A percentile compares a stretch with the other conserved stretches of the same genome.
phyloP scores from a whole-genome alignment of 1,139 yeast genomes.

The Protomyces inouyei region DNA sequence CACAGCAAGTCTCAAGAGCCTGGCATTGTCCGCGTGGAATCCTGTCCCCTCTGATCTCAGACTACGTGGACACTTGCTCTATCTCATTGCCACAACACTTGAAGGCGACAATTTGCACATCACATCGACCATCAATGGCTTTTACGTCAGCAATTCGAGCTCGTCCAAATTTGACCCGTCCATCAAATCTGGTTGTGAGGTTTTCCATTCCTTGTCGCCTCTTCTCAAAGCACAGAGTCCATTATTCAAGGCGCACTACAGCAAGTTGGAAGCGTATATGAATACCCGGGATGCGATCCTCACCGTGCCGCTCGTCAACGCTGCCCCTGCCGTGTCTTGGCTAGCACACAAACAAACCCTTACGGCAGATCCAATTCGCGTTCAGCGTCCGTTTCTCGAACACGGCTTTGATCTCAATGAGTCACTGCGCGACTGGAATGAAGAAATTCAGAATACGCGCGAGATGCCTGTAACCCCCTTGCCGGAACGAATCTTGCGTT shows the following conservation, averaged over 20 bases:
- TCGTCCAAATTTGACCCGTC: constrained; percentile 64
- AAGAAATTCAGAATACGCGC: constrained; percentile 74
- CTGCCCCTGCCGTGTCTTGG: constrained; percentile 73
- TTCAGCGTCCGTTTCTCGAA: constrained; percentile 53
- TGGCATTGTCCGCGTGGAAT: constrained; percentile 75
- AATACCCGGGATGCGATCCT: constrained; percentile 49
- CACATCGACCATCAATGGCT: constrained; percentile 75
- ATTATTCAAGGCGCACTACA: constrained; percentile 44
- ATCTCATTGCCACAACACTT: constrained; percentile 66
- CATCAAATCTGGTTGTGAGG: constrained; percentile 43
- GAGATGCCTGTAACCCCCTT: constrained; percentile 59
- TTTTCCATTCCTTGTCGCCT: constrained; percentile 48
- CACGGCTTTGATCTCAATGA: constrained; percentile 59
- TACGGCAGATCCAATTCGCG: constrained; percentile 57
- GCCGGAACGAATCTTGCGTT: constrained; percentile 69
- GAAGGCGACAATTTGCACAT: constrained; percentile 76
- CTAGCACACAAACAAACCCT: constrained; percentile 43
- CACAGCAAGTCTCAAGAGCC: constrained; percentile 41
- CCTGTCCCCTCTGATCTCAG: constrained; percentile 68
- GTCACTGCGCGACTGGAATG: constrained; percentile 68
- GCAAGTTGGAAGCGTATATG: constrained; percentile 45
- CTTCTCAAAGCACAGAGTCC: constrained; percentile 57
- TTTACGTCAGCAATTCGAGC: constrained; percentile 66
- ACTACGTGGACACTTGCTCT: constrained; percentile 71
- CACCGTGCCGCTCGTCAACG: constrained; percentile 59